Conservation (phyloP, 306 rosid genomes). For the Prunus mira region DNA sequence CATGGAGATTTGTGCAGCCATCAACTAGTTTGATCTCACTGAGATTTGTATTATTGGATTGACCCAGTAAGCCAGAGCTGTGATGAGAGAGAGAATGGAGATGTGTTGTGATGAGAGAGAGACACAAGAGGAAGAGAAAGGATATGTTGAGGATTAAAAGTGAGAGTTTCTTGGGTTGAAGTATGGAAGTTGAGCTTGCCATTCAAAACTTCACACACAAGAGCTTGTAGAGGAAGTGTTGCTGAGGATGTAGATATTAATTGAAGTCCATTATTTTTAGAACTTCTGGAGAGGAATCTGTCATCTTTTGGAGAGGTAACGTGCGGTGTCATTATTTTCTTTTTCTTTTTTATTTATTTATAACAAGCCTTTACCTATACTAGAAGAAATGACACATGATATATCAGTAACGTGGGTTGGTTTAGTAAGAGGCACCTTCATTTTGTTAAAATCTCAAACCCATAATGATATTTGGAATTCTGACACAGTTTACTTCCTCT, state of each 20-base stretch:
- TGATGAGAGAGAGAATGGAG: conserved; percentile 1
- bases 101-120: conserved; percentile 23
- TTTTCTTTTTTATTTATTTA: too few relatives aligned
- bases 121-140: conserved; percentile 36
- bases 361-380: too few relatives aligned
- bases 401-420: too few relatives aligned
- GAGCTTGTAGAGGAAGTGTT: not conserved
- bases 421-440: too few relatives aligned
- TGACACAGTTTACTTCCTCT: not conserved
- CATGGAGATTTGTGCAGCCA: conserved; percentile 45
- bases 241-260: not conserved
- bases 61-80: conserved; percentile 1
- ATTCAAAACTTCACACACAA: not conserved
- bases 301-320: not conserved
- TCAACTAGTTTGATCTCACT: not conserved
- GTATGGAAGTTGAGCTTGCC: not conserved
- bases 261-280: not conserved
- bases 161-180: conserved; percentile 25
- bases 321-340: not conserved
- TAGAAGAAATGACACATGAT: too few relatives aligned
- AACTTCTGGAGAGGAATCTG: not conserved
- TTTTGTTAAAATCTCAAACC: too few relatives aligned
- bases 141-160: conserved; percentile 36
- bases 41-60: not conserved
- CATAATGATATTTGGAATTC: too few relatives aligned